A percentile compares a stretch with the other conserved stretches of the same genome.
phyloP scores from a whole-genome alignment of 208 protist genomes.

The Trypanosoma scelopori region DNA sequence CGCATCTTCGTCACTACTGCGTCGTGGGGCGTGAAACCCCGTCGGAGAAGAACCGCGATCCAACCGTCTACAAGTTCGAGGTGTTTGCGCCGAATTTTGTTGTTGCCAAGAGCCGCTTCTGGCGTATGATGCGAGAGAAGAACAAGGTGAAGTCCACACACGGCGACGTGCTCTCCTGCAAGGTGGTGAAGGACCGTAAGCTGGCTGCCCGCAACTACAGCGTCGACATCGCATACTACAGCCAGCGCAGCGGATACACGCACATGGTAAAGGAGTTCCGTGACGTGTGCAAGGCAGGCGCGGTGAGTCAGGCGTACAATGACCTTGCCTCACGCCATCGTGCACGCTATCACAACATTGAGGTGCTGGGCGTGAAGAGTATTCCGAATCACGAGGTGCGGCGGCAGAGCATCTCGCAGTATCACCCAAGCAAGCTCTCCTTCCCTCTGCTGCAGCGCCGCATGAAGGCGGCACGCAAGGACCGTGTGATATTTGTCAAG shows the following conservation, averaged over 20 bases:
- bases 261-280: slow-evolving; percentile 99
- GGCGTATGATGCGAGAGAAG: slow-evolving; percentile 98
- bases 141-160: slow-evolving; percentile 98
- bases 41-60: slow-evolving; percentile 47
- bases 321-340: slow-evolving; percentile 98
- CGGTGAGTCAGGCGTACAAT: slow-evolving; percentile 97
- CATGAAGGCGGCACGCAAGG: slow-evolving; percentile 33
- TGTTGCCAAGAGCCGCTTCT: slow-evolving; percentile 98
- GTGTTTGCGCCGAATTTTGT: slow-evolving; percentile 98
- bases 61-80: slow-evolving; percentile 97
- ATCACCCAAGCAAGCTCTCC: slow-evolving; percentile 89
- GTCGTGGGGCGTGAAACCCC: slow-evolving; percentile 92
- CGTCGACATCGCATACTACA: slow-evolving; percentile 98
- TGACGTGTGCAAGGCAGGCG: slow-evolving; percentile 94
- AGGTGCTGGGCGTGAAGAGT: slow-evolving; percentile 95
- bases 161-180: slow-evolving; percentile 95
- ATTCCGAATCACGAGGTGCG: slow-evolving; percentile 84
- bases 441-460: slow-evolving; percentile 88
- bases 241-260: slow-evolving; percentile 97
- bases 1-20: slow-evolving; percentile 92
- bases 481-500: slow-evolving; percentile 70
- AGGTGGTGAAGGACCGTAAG: slow-evolving; percentile 95
- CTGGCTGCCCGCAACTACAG: slow-evolving; percentile 98
- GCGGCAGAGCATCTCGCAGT: slow-evolving; percentile 54
- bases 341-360: slow-evolving; percentile 93